Evolutionary conservation across 352 stramenopile species (phyloP), one percentile per base, ranked within the genome.

Genomic region (Sclerospora graminicola): DNA sequence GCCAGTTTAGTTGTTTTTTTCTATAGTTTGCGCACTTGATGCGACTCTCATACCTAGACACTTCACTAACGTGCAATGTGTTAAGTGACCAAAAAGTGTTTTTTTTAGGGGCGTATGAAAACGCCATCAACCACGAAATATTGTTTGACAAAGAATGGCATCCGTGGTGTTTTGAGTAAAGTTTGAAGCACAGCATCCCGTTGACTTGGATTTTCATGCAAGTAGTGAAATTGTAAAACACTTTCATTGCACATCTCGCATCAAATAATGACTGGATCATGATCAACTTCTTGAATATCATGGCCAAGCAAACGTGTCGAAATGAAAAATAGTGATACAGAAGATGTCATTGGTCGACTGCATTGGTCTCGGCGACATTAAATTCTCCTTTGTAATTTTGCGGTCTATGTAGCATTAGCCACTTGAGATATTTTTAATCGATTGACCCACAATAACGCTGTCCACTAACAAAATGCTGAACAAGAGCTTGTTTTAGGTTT

Each of bases 341-440:
- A 87, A 81, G 16, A 69, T 76, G 8, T 73, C 77, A 32, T 86
- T 89, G 5, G 56, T 69, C 23, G 57, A 63, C 40, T 85, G 75
- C 68, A 85, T 83, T 0, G 77, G 78, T 59, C 24, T 88, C 72
- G 1, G 77, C 81, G 1, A 94, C 78, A 36, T 94, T 77, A 18
- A 93, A 89, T 46, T 84, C 79, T 15, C 69, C 60, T 50, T 77
- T 82, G 74, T 94, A 97, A 50, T 97, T 83, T 5, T 51, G 64
- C 7, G 72, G 77, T 29, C 84, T 75, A 48, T 86, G 62, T 28
- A 97, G 66, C 10, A 57, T 69, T 14, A 96, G 75, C 88, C 88
- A 97, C 32, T 93, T 74, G 9, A 95, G 65, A 52, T 97, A 85
- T 45, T 97, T 64, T 95, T 84, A 46, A 97, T 95, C 18, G 80